Percentiles rank a stretch among this genome's conserved stretches.
Evolutionary conservation across 306 rosid species (phyloP).

Genomic region (Mimosa bimucronata): DNA sequence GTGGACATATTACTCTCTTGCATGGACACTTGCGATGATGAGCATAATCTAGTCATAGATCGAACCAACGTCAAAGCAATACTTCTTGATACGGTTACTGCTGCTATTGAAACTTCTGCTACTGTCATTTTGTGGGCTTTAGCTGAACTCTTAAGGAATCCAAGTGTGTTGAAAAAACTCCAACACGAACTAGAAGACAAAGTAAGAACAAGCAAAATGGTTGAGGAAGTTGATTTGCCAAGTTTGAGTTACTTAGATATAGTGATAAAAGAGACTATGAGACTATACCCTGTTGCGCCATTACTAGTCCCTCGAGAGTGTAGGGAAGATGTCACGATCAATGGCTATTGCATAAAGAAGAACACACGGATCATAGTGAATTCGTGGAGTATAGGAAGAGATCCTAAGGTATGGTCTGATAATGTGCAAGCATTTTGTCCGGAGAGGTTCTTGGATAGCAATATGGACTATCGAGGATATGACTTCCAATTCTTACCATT

Average conservation of each 20-base stretch:
- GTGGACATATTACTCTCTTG: conserved; percentile 40
- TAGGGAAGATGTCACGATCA: conserved; percentile 33
- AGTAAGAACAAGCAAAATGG: conserved; percentile 40
- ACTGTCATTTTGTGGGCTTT: conserved; percentile 43
- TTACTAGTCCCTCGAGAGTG: conserved; percentile 43
- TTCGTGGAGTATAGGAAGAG: conserved; percentile 49
- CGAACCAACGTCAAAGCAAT: conserved; percentile 52
- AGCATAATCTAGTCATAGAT: conserved; percentile 24
- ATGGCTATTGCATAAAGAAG: conserved; percentile 45
- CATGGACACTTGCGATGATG: conserved; percentile 40
- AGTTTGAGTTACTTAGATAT: conserved; percentile 40
- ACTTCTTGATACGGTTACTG: conserved; percentile 39
- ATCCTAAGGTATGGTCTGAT: conserved; percentile 26
- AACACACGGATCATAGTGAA: conserved; percentile 43
- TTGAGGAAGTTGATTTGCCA: conserved; percentile 46
- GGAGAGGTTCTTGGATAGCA: background rate
- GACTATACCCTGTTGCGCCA: conserved; percentile 46
- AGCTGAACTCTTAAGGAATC: conserved; percentile 51
- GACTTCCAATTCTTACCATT: conserved; percentile 54
- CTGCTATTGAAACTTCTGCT: conserved; percentile 38
- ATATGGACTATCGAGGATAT: conserved; percentile 12
- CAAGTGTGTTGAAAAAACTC: conserved; percentile 44
- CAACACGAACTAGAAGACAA: conserved; percentile 49
- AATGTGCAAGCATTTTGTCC: background rate
- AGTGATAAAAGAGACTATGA: conserved; percentile 50